These are phyloP conservation scores for Fusarium sublunatum DNA, from an alignment of 2,329 filamentous ascomycete species.

Conservation along the genomic window DNA sequence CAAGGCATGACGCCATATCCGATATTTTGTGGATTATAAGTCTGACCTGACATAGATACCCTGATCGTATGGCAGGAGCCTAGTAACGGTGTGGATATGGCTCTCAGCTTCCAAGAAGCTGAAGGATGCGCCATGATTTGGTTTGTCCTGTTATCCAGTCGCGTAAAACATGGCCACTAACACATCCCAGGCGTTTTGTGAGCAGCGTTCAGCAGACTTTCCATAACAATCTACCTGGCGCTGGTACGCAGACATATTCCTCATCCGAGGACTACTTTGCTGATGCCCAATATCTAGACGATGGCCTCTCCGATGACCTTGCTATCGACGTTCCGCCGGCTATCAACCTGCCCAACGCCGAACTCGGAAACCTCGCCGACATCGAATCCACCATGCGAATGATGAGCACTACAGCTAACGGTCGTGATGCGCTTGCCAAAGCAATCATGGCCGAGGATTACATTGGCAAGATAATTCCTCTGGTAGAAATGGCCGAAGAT, in stretches of 20 bases:
- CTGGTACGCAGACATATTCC: constrained; percentile 61
- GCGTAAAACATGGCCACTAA: constrained; percentile 35
- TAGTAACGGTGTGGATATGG: constrained; percentile 89
- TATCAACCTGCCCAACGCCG: constrained; percentile 80
- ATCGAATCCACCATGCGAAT: constrained; percentile 86
- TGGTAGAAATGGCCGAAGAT: constrained; percentile 91
- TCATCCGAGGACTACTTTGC: constrained; percentile 4
- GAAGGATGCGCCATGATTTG: constrained; percentile 94
- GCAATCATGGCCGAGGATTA: constrained; percentile 88
- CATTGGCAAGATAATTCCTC: constrained; percentile 84
- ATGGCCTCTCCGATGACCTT: constrained; percentile 87
- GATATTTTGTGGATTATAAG: constrained; percentile 34
- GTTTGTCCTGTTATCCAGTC: constrained; percentile 59
- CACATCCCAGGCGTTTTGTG: constrained; percentile 81
- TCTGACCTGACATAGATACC: constrained; percentile 73
- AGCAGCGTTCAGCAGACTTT: constrained; percentile 84
- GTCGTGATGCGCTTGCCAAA: constrained; percentile 88
- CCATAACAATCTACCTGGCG: constrained; percentile 66
- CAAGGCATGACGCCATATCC: constrained; percentile 73
- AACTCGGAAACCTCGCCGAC: constrained; percentile 84
- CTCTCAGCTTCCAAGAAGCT: constrained; percentile 95
- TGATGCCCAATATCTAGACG: constrained; percentile 66
- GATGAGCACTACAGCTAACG: constrained; percentile 77
- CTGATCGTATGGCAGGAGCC: constrained; percentile 98
- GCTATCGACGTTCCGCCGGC: constrained; percentile 77